A percentile compares a stretch with the other conserved stretches of the same genome.
These are phyloP conservation scores for Edaphochlamys debaryana DNA, from an alignment of 139 green algal genomes.

Conservation along the genomic window DNA sequence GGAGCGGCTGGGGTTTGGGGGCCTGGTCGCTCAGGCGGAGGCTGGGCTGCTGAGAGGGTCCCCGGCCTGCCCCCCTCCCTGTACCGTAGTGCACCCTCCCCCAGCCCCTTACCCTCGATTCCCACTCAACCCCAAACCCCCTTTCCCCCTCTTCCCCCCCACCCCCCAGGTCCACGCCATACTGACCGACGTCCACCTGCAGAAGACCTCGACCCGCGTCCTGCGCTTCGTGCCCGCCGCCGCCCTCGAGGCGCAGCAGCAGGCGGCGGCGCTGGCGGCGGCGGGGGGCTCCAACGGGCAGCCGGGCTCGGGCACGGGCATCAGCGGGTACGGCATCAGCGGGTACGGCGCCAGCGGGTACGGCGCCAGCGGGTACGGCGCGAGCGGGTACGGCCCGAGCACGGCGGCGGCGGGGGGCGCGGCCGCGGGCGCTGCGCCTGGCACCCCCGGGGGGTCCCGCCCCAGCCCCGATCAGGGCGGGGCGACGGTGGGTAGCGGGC, in stretches of 20 bases:
- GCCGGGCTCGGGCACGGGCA: not conserved
- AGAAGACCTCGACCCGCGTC: conserved; percentile 31
- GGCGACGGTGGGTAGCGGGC: not conserved
- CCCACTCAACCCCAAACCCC: too few species aligned
- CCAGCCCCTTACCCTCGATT: too few species aligned
- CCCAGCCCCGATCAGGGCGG: too few species aligned
- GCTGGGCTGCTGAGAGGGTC: too few species aligned
- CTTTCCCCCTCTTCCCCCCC: not conserved
- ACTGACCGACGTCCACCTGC: conserved; percentile 38
- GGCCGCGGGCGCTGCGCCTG: not conserved
- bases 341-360: too few species aligned
- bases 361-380: too few species aligned
- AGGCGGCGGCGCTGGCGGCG: not conserved
- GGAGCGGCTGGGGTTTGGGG: too few species aligned
- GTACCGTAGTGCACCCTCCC: too few species aligned
- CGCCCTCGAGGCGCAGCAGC: conserved; percentile 11
- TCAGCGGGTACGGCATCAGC: too few species aligned
- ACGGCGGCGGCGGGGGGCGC: not conserved
- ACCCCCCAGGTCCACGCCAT: conserved; percentile 35
- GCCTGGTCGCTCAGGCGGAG: too few species aligned
- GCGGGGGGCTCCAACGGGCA: not conserved
- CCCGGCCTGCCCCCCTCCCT: too few species aligned
- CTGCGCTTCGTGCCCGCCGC: conserved; percentile 36
- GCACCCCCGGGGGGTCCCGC: not conserved
- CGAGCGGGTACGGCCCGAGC: too few species aligned